Evolutionary conservation across 495 filamentous ascomycete genomes (phyloP).

Genomic region (Podospora bellae-mahoneyi): DNA sequence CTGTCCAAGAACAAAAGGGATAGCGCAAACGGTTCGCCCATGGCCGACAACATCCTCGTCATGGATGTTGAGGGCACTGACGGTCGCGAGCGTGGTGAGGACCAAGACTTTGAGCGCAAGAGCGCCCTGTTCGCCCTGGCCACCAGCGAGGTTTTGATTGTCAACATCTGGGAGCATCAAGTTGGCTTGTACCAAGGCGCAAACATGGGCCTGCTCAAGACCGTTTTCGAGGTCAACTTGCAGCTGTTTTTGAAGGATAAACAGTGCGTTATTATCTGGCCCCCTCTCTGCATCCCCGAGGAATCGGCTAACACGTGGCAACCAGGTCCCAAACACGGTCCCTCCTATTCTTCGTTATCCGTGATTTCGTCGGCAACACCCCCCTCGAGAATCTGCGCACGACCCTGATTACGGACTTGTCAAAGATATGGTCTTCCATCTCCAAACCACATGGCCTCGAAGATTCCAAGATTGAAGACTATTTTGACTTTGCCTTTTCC

Average conservation of each 20-base stretch:
- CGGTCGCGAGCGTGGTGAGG: constrained; percentile 91
- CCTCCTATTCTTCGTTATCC: constrained; percentile 96
- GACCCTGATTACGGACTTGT: constrained; percentile 85
- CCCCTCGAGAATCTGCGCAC: constrained; percentile 83
- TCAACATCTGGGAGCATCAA: constrained; percentile 99
- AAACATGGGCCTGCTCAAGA: constrained; percentile 97
- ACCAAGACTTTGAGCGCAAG: constrained; percentile 98
- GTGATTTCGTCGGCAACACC: constrained; percentile 89
- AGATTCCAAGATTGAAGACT: constrained; percentile 84
- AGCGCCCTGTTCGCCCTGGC: constrained; percentile 94
- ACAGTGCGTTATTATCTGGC: constrained; percentile 55
- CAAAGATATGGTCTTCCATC: constrained; percentile 85
- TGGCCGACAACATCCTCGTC: constrained; percentile 97
- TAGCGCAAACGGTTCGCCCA: constrained; percentile 43
- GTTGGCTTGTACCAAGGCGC: constrained; percentile 97
- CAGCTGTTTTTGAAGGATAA: constrained; percentile 93
- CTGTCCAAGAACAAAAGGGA: constrained; percentile 89
- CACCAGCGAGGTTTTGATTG: constrained; percentile 95
- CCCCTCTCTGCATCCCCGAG: background rate
- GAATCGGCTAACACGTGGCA: constrained; percentile 8
- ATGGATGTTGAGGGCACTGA: constrained; percentile 99
- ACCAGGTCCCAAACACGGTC: constrained; percentile 80
- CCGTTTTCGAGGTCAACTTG: constrained; percentile 97
- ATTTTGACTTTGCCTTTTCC: constrained; percentile 97
- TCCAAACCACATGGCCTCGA: constrained; percentile 88